These are phyloP conservation scores for Candida labiduridarum DNA, from an alignment of 1,139 yeast species.

Conservation along the genomic window DNA sequence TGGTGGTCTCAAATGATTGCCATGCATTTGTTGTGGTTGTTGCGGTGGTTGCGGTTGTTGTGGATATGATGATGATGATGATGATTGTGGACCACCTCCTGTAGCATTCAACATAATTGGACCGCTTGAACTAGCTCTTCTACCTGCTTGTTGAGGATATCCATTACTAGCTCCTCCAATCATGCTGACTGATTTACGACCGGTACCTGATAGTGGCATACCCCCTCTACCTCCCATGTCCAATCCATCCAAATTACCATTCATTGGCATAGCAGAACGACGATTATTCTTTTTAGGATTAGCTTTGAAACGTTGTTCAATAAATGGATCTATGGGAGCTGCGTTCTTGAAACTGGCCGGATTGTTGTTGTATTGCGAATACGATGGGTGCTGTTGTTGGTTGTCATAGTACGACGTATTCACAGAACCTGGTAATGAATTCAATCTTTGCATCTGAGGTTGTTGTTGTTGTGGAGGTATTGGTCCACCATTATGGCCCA, in stretches of 20 bases:
- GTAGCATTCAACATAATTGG: slow-evolving; percentile 4
- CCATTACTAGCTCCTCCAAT: slow-evolving; percentile 7
- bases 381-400: slow-evolving; percentile 9
- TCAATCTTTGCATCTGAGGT: slow-evolving; percentile 14
- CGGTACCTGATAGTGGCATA: slow-evolving; percentile 41
- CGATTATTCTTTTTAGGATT: slow-evolving; percentile 35
- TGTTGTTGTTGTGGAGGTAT: background rate
- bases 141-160: slow-evolving; percentile 8
- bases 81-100: slow-evolving; percentile 12
- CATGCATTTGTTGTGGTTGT: slow-evolving; percentile 7
- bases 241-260: slow-evolving; percentile 36
- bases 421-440: slow-evolving; percentile 11
- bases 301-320: slow-evolving; percentile 29
- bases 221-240: slow-evolving; percentile 57
- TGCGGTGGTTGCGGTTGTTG: slow-evolving; percentile 19
- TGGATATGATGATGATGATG: background rate
- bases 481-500: slow-evolving; percentile 14
- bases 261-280: slow-evolving; percentile 40
- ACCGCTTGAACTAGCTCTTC: slow-evolving; percentile 4
- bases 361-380: slow-evolving; percentile 9
- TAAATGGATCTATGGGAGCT: slow-evolving; percentile 30
- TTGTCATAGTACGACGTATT: slow-evolving; percentile 3
- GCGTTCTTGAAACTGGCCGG: slow-evolving; percentile 16
- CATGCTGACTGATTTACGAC: slow-evolving; percentile 20
- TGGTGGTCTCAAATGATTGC: slow-evolving; percentile 26